Evolutionary conservation across 495 filamentous ascomycete species (phyloP).

Genomic region (Lasiosphaeria ovina): DNA sequence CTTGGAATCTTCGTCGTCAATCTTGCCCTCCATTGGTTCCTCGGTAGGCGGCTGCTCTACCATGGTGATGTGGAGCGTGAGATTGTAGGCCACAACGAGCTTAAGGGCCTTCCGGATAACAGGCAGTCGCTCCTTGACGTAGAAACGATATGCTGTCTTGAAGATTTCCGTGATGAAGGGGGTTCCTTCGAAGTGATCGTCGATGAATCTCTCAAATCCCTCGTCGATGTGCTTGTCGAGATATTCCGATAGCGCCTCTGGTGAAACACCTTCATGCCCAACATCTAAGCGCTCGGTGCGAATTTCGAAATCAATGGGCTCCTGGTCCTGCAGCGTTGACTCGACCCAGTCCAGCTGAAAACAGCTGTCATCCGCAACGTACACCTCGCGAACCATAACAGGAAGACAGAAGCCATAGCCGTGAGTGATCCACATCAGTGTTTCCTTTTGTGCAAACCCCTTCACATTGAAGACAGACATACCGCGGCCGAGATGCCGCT

Average conservation of each 20-base stretch:
- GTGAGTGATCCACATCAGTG: conserved; percentile 77
- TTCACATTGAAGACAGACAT: conserved; percentile 93
- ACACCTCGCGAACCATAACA: conserved; percentile 86
- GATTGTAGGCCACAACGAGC: conserved; percentile 86
- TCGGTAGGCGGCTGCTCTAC: conserved; percentile 84
- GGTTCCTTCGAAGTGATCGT: conserved; percentile 91
- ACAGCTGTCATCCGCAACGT: conserved; percentile 84
- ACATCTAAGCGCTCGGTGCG: conserved; percentile 83
- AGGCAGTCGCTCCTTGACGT: conserved; percentile 74
- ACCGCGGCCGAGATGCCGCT: conserved; percentile 79
- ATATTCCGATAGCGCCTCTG: conserved; percentile 76
- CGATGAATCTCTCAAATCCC: conserved; percentile 86
- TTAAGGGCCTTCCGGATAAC: conserved; percentile 91
- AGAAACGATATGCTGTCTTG: conserved; percentile 89
- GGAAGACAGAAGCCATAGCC: conserved; percentile 87
- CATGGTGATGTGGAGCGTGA: conserved; percentile 88
- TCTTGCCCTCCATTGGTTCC: conserved; percentile 71
- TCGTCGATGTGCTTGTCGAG: conserved; percentile 88
- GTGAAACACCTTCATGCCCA: conserved; percentile 76
- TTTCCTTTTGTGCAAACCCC: conserved; percentile 79
- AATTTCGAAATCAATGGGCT: conserved; percentile 73
- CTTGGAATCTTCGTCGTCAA: conserved; percentile 72
- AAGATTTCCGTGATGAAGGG: conserved; percentile 90
- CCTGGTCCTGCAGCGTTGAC: conserved; percentile 59
- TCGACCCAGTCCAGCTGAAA: conserved; percentile 92